Evolutionary conservation across 805 yeast genomes (phyloP), one percentile per base, ranked within the genome.

Genomic region (Schizosaccharomyces osmophilus): DNA sequence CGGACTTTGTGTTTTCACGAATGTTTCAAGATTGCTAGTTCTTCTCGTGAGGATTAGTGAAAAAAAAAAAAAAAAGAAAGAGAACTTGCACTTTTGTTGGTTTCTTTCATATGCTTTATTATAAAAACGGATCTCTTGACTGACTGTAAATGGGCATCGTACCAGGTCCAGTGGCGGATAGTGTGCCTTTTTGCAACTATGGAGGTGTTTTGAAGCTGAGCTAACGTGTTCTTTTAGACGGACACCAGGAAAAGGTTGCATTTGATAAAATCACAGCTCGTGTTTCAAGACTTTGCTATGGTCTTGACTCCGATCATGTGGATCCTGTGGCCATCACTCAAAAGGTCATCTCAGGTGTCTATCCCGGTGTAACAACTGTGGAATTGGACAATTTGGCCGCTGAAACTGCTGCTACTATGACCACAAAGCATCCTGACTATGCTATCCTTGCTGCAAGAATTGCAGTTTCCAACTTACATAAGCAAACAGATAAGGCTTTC

Each of bases 381-480:
- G 97, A 93, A 72, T 75, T 85, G 63, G 88, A 82, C 57, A 67
- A 67, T 55, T 62, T 67, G 58, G 89, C 97, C 59, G 97, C 97
- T 55, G 98, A 93, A 74, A 88, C 96, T 45, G 95, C 96, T 63
- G 97, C 97, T 55, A 85, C 84, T 70, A 87, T 93, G 96, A 88
- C 97, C 63, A 90, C 97, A 13, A 80, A 86, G 64, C 97, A 90
- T 72, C 97, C 97, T n/a, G 97, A 93, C 74, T 89, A 90, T 68
- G 96, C 97, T 32, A 82, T 83, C 55, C 78, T 67, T 32, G 65
- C 97, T 62, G 97, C 97, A 43, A 83, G 98, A 75, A 84, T 90
- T 64, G 97, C 97, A 24, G 83, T 93, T 62, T 86, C 96, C 54
- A 87, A 87, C 72, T 78, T 93, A 70, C 97, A 90, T 76, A 89